phyloP scores from a whole-genome alignment of 2,329 filamentous ascomycete genomes.

The Colletotrichum salicis region DNA sequence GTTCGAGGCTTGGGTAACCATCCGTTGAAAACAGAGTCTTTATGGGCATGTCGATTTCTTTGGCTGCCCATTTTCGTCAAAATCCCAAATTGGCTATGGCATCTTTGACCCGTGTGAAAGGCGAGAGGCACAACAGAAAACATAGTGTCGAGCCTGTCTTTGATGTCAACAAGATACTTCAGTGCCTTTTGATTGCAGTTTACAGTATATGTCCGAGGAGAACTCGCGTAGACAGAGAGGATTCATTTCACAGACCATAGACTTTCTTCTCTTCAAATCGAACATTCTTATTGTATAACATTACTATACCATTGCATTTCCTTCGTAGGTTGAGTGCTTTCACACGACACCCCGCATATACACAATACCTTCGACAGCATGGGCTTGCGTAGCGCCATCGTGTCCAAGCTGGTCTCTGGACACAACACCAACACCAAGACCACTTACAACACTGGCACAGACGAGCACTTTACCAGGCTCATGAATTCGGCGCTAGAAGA shows the following conservation, averaged over 20 bases:
- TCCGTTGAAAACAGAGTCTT: not conserved
- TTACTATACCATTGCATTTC: not conserved
- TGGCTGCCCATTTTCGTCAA: not conserved
- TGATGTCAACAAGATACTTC: not conserved
- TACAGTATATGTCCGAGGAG: not conserved
- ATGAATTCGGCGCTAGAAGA: constrained; percentile 28
- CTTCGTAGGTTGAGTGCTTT: not conserved
- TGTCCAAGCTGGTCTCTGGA: not conserved
- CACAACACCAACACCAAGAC: not conserved
- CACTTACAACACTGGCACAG: not conserved
- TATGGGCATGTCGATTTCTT: not conserved
- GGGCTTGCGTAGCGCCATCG: not conserved
- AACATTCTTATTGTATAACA: not conserved
- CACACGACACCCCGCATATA: not conserved
- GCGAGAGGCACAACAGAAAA: not conserved
- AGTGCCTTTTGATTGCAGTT: not conserved
- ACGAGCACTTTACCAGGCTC: constrained; percentile 13
- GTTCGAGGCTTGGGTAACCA: not conserved
- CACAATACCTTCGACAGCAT: not conserved
- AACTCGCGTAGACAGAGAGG: not conserved
- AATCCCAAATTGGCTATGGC: not conserved
- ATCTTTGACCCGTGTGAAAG: not conserved
- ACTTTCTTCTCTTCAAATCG: not conserved
- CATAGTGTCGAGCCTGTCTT: not conserved
- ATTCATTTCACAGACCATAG: not conserved